These are phyloP conservation scores for Reticulascus tulasneorum DNA, from an alignment of 2,329 filamentous ascomycete species.

Conservation along the genomic window DNA sequence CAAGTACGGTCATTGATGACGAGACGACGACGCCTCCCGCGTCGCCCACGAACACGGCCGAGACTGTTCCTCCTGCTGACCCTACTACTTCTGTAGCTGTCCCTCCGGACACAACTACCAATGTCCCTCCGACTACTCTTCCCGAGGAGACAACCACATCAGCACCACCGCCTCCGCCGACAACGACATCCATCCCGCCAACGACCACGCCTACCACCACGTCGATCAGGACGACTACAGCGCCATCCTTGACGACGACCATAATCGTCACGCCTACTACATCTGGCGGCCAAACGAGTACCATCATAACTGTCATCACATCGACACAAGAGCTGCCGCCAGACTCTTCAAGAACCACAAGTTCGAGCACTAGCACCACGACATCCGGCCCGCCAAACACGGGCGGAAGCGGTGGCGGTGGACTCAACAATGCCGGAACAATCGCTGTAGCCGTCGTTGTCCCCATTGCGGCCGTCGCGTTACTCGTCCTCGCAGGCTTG, in stretches of 20 bases:
- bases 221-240: conserved; percentile 9
- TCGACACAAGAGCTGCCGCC: conserved; percentile 6
- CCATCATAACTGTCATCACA: conserved; percentile 19
- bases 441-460: conserved; percentile 94
- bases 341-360: conserved; percentile 6
- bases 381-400: conserved; percentile 23
- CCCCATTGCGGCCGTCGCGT: conserved; percentile 81
- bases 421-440: conserved; percentile 60
- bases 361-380: conserved; percentile 23
- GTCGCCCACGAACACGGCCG: conserved; percentile 4
- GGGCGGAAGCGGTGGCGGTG: conserved; percentile 28
- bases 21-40: conserved; percentile 12
- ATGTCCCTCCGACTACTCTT: conserved; percentile 12
- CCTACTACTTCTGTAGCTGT: conserved; percentile 2
- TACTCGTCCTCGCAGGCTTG: conserved; percentile 71
- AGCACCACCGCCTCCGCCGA: conserved; percentile 12
- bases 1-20: conserved; percentile 1
- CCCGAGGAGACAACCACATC: conserved; percentile 10
- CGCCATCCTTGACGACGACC: conserved; percentile 6
- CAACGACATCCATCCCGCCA: conserved; percentile 11
- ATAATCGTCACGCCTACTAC: conserved; percentile 8
- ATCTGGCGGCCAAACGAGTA: conserved; percentile 16
- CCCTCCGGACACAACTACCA: conserved; percentile 6
- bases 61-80: conserved; percentile 2
- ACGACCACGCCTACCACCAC: conserved; percentile 11